Percentiles rank a stretch among this genome's conserved stretches.
phyloP scores from a whole-genome alignment of 352 stramenopile species.

The Globisporangium nagaii region DNA sequence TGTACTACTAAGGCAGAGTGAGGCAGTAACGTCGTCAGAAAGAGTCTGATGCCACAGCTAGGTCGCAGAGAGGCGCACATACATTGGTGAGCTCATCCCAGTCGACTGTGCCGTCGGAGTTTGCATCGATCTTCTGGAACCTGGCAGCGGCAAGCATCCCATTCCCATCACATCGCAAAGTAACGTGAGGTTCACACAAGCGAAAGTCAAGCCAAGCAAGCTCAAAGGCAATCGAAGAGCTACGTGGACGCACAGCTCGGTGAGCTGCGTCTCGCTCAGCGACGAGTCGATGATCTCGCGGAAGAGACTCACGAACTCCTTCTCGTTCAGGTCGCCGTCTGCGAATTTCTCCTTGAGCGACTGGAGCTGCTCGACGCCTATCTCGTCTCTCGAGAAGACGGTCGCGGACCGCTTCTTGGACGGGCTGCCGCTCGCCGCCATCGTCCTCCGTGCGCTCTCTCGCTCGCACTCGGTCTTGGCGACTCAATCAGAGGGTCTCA shows the following conservation, averaged over 20 bases:
- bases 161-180: too few relatives aligned
- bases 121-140: conserved; percentile 87
- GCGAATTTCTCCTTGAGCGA: conserved; percentile 83
- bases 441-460: too few relatives aligned
- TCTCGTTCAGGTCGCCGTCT: conserved; percentile 77
- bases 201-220: background rate
- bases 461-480: too few relatives aligned
- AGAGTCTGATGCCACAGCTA: background rate
- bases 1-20: conserved; percentile 39
- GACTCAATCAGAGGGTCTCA: too few relatives aligned
- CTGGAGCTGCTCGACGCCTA: conserved; percentile 76
- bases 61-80: background rate
- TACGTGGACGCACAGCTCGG: conserved; percentile 80
- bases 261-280: conserved; percentile 73
- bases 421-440: conserved; percentile 7
- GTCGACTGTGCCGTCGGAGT: conserved; percentile 81
- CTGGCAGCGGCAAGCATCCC: too few relatives aligned
- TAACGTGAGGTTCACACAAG: background rate
- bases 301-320: conserved; percentile 82
- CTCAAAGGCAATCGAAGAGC: too few relatives aligned
- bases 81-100: conserved; percentile 90
- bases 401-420: conserved; percentile 34
- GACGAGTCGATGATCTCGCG: conserved; percentile 75
- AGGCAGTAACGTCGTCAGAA: background rate
- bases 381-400: conserved; percentile 75